Evolutionary conservation across 2,329 filamentous ascomycete species (phyloP).

Genomic region (Paracamarosporium sp.): DNA sequence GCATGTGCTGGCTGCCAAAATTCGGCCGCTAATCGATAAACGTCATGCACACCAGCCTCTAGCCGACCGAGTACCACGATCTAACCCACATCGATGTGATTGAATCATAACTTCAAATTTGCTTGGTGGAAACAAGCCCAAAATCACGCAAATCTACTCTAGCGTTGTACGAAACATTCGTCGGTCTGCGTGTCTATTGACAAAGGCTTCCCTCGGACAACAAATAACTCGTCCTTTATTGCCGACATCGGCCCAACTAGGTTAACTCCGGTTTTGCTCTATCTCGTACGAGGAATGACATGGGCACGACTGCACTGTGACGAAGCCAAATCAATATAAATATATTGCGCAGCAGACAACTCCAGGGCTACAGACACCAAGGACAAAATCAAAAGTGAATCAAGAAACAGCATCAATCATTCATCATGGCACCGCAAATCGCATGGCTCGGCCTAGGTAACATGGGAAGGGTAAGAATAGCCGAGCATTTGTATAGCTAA

Average conservation of each 20-base stretch:
- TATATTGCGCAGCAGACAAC: neutral
- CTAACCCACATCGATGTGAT: too few species aligned
- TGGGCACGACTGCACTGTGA: conserved; percentile 1
- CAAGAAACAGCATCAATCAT: neutral
- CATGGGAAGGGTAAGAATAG: conserved; percentile 74
- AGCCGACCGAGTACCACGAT: too few species aligned
- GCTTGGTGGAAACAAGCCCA: too few species aligned
- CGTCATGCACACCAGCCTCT: conserved; percentile 19
- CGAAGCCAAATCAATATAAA: neutral
- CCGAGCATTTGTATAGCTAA: neutral
- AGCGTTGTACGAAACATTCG: too few species aligned
- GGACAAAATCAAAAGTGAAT: neutral
- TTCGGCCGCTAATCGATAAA: conserved; percentile 26
- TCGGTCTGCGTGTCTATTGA: too few species aligned
- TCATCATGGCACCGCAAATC: conserved; percentile 58
- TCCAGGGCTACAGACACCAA: neutral
- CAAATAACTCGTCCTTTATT: too few species aligned
- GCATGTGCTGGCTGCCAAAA: conserved; percentile 5
- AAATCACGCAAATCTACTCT: too few species aligned
- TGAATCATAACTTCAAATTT: too few species aligned
- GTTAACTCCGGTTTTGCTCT: conserved; percentile 2
- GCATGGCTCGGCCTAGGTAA: conserved; percentile 87
- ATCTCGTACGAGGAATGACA: neutral
- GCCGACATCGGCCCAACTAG: conserved; percentile 11
- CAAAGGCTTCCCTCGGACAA: too few species aligned